A percentile compares a stretch with the other conserved stretches of the same genome.
These are phyloP conservation scores for Candida corydali DNA, from an alignment of 805 yeast species.

Conservation along the genomic window DNA sequence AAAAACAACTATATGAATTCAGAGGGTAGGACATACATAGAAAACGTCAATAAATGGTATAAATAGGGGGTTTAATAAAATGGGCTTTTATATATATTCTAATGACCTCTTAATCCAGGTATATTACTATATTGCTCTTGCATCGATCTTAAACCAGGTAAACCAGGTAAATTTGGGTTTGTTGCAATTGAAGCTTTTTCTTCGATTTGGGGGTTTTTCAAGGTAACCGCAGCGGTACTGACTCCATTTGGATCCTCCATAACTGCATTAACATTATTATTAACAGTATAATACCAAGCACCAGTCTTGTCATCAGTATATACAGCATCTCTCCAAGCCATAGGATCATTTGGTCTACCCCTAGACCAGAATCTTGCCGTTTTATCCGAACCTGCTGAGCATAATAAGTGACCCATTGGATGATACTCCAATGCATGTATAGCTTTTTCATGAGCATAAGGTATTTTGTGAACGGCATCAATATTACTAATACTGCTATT, in stretches of 20 bases:
- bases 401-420: constrained; percentile 87
- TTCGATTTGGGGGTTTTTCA: constrained; percentile 4
- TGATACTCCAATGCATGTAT: constrained; percentile 87
- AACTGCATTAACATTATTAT: constrained; percentile 42
- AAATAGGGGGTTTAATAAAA: constrained; percentile 2
- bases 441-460: constrained; percentile 93
- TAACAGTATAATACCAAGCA: constrained; percentile 46
- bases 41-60: constrained; percentile 23
- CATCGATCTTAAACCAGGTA: constrained; percentile 1
- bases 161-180: constrained; percentile 1
- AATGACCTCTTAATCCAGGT: constrained; percentile 17
- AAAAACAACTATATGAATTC: constrained; percentile 15
- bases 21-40: constrained; percentile 22
- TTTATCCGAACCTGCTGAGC: constrained; percentile 92
- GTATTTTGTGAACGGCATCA: constrained; percentile 59
- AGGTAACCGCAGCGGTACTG: constrained; percentile 2
- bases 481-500: constrained; percentile 8
- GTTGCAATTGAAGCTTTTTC: neutral
- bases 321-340: constrained; percentile 75
- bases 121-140: constrained; percentile 10
- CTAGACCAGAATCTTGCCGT: constrained; percentile 93
- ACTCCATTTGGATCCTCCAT: constrained; percentile 16
- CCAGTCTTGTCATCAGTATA: constrained; percentile 55
- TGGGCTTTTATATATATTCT: neutral
- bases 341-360: constrained; percentile 84